Percentiles rank a stretch among this genome's conserved stretches.
Evolutionary conservation across 1,139 yeast species (phyloP).

Genomic region (Chernovozyma aurita): DNA sequence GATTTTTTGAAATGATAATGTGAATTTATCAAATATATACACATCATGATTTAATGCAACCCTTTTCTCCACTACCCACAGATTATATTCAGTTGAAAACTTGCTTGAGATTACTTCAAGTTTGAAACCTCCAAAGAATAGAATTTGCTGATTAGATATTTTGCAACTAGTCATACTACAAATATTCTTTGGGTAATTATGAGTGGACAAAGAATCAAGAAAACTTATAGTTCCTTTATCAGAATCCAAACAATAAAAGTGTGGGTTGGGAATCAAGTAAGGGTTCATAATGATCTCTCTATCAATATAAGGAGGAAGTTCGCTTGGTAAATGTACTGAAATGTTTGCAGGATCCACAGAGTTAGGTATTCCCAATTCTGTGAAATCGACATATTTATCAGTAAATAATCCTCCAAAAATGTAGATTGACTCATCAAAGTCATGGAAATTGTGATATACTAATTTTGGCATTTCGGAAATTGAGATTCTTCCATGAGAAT

Average conservation of each 20-base stretch:
- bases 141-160: conserved; percentile 33
- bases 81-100: conserved; percentile 20
- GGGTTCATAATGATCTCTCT: conserved; percentile 34
- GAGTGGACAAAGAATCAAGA: conserved; percentile 19
- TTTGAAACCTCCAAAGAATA: conserved; percentile 41
- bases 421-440: conserved; percentile 28
- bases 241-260: conserved; percentile 28
- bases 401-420: conserved; percentile 36
- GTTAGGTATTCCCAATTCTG: conserved; percentile 32
- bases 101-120: conserved; percentile 21
- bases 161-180: conserved; percentile 25
- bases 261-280: conserved; percentile 24
- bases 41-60: conserved; percentile 33
- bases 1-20: conserved; percentile 29
- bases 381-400: conserved; percentile 17
- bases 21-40: conserved; percentile 31
- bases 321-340: conserved; percentile 36
- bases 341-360: conserved; percentile 26
- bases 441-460: conserved; percentile 33
- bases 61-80: conserved; percentile 36
- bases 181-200: conserved; percentile 25
- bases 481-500: neutral
- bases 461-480: conserved; percentile 18
- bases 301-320: conserved; percentile 39
- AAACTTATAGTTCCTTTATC: conserved; percentile 29